A percentile compares a stretch with the other conserved stretches of the same genome.
Evolutionary conservation across 1,139 yeast genomes (phyloP).

Genomic region (Sugiyamaella neomexicana): DNA sequence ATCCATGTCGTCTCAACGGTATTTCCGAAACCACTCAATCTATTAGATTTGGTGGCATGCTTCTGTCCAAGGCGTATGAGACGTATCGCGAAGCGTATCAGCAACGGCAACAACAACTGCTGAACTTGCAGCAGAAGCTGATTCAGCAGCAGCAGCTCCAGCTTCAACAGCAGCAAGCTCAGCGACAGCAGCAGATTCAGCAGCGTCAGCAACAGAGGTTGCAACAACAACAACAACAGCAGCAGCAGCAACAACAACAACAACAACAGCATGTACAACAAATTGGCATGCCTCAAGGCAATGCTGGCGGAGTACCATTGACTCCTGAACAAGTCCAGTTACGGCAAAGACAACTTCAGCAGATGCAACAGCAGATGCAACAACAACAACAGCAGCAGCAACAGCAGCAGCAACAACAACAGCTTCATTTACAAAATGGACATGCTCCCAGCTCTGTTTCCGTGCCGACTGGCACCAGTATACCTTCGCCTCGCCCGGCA

Average conservation of each 20-base stretch:
- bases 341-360: conserved; percentile 16
- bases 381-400: conserved; percentile 21
- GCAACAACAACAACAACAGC: conserved; percentile 27
- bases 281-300: neutral
- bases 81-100: conserved; percentile 55
- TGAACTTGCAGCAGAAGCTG: conserved; percentile 40
- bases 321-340: conserved; percentile 13
- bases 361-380: conserved; percentile 25
- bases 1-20: conserved; percentile 71
- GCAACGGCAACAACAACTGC: conserved; percentile 47
- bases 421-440: conserved; percentile 15
- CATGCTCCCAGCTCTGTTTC: conserved; percentile 32
- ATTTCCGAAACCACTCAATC: conserved; percentile 86
- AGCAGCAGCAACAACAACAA: conserved; percentile 34
- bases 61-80: conserved; percentile 81
- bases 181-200: conserved; percentile 27
- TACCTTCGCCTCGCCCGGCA: conserved; percentile 18
- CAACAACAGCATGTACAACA: conserved; percentile 23
- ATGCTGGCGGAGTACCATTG: neutral
- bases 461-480: neutral
- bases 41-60: conserved; percentile 88
- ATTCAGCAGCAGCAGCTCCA: conserved; percentile 36
- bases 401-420: conserved; percentile 24
- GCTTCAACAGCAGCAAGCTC: conserved; percentile 34
- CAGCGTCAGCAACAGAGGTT: conserved; percentile 25